phyloP scores from a whole-genome alignment of 768 basidiomycete species.

The Chalciporus chontae region DNA sequence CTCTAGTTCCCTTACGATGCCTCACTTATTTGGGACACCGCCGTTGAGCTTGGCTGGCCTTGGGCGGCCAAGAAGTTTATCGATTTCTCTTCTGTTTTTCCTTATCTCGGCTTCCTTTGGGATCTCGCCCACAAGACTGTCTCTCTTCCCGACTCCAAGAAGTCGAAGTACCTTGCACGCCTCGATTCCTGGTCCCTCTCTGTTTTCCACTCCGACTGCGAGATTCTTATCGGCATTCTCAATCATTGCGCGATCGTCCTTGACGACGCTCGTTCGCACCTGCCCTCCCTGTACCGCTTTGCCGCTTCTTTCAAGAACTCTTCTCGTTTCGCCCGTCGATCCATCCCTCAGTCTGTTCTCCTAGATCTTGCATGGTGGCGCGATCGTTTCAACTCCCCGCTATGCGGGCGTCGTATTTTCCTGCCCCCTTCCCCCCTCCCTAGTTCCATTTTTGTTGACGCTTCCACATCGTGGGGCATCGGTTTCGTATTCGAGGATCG shows the following conservation, averaged over 20 bases:
- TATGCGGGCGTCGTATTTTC: too few relatives aligned
- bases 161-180: not conserved
- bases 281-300: not conserved
- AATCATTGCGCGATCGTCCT: not conserved
- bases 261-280: not conserved
- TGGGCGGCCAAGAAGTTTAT: not conserved
- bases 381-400: too few relatives aligned
- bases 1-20: not conserved
- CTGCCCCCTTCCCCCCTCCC: too few relatives aligned
- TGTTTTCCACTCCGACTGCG: not conserved
- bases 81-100: not conserved
- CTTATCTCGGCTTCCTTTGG: not conserved
- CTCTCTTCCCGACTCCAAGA: not conserved
- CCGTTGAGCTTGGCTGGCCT: not conserved
- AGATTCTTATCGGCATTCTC: not conserved
- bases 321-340: not conserved
- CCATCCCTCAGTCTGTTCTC: not conserved
- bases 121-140: not conserved
- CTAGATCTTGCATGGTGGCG: not conserved
- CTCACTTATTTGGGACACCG: not conserved
- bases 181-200: not conserved
- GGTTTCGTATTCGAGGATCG: not conserved
- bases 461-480: slow-evolving; percentile 39
- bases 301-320: not conserved
- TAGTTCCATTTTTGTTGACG: slow-evolving; percentile 34